Evolutionary conservation across 805 yeast genomes (phyloP).

Genomic region (Hanseniaspora lachancei): DNA sequence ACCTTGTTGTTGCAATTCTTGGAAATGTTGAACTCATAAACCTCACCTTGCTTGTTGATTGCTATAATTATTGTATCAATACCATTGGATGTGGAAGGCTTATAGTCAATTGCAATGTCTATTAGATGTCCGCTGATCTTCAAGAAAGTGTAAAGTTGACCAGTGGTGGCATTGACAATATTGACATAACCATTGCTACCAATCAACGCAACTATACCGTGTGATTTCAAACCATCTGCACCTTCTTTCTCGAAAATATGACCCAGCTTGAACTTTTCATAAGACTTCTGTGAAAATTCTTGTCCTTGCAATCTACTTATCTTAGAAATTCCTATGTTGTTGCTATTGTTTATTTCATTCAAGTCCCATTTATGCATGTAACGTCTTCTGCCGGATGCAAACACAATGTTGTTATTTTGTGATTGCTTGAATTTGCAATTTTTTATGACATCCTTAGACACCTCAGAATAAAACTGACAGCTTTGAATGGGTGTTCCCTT

Average conservation of each 20-base stretch:
- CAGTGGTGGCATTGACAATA: slow-evolving; percentile 57
- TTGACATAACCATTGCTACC: slow-evolving; percentile 92
- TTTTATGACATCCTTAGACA: slow-evolving; percentile 10
- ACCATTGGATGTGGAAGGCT: slow-evolving; percentile 18
- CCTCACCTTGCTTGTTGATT: slow-evolving; percentile 67
- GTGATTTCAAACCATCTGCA: slow-evolving; percentile 14
- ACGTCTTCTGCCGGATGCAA: slow-evolving; percentile 82
- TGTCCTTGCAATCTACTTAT: slow-evolving; percentile 85
- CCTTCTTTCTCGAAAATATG: slow-evolving; percentile 24
- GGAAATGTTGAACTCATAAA: slow-evolving; percentile 66
- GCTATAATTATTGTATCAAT: slow-evolving; percentile 35
- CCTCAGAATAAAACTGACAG: slow-evolving; percentile 33
- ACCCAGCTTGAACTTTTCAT: slow-evolving; percentile 73
- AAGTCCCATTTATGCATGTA: slow-evolving; percentile 90
- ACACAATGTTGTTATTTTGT: slow-evolving; percentile 34
- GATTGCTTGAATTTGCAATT: slow-evolving; percentile 40
- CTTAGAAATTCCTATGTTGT: slow-evolving; percentile 50
- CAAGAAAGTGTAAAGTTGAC: slow-evolving; percentile 79
- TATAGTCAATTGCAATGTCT: slow-evolving; percentile 43
- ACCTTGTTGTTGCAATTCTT: slow-evolving; percentile 34
- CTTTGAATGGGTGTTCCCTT: slow-evolving; percentile 69
- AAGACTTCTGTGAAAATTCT: slow-evolving; percentile 67
- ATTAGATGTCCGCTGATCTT: slow-evolving; percentile 77
- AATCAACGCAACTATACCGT: slow-evolving; percentile 60
- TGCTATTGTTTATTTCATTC: slow-evolving; percentile 34